Evolutionary conservation across 2,329 filamentous ascomycete species (phyloP).

Genomic region (Pseudogymnoascus sp.): DNA sequence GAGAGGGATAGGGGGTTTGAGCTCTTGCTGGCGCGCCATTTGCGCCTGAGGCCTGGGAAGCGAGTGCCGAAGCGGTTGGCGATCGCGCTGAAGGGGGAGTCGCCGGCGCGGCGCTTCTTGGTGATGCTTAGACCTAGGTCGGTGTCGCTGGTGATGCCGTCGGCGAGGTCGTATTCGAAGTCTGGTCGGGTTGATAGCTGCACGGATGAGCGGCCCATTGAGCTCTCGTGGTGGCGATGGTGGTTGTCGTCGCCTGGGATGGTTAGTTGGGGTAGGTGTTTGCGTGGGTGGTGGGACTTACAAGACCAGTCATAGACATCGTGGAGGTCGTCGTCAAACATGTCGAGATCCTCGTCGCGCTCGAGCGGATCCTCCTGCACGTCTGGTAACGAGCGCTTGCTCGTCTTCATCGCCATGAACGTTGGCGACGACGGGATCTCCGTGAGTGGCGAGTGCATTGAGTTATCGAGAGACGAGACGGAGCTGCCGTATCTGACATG

Average conservation of each 20-base stretch:
- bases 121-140: conserved; percentile 39
- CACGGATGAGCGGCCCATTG: conserved; percentile 24
- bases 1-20: conserved; percentile 22
- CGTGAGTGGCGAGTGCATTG: conserved; percentile 35
- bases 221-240: conserved; percentile 46
- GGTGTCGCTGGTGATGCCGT: conserved; percentile 56
- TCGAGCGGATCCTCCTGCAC: conserved; percentile 77
- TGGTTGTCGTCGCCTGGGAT: conserved; percentile 48
- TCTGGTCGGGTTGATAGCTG: conserved; percentile 37
- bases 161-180: conserved; percentile 53
- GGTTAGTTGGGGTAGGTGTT: not conserved
- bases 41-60: conserved; percentile 43
- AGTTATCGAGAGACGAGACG: conserved; percentile 64
- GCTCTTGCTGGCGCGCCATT: conserved; percentile 42
- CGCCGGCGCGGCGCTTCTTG: conserved; percentile 50
- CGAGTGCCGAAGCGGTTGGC: conserved; percentile 58
- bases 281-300: conserved; percentile 38
- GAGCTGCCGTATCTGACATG: conserved; percentile 65
- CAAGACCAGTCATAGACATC: conserved; percentile 62
- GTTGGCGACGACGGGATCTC: conserved; percentile 42
- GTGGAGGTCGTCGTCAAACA: conserved; percentile 40
- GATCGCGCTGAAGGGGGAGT: conserved; percentile 53
- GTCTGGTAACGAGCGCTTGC: conserved; percentile 64
- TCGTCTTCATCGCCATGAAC: conserved; percentile 38
- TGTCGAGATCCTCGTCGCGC: conserved; percentile 50